Evolutionary conservation across 208 protist species (phyloP), one percentile per base, ranked within the genome.

Genomic region (Crithidia bombi): DNA sequence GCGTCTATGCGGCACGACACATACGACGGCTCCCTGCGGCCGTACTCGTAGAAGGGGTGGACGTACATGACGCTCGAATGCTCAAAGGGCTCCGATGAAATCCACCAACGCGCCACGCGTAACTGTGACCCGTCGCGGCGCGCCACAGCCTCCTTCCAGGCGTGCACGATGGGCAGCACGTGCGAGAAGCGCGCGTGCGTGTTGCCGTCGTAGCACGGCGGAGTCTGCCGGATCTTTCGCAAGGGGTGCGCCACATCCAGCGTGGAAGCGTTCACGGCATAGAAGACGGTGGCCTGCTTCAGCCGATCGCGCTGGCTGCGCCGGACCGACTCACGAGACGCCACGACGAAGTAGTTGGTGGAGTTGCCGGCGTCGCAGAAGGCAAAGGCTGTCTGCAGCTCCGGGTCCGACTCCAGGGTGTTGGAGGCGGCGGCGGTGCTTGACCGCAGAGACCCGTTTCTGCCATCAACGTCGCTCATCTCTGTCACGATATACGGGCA

Each of bases 81-180:
- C 52, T 44, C 61, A 30, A 26, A 56, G 19, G 28, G 26, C 33
- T 56, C 69, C 3, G 61, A 61, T 25, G 44, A 63, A 39, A 63
- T 68, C 69, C 50, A 62, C 69, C 69, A 75, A 12, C 41, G 61
- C 30, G 58, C n/a, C 21, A 75, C 52, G 3, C 58, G 32, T n/a
- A 32, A 12, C 47, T 62, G n/a, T 5, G 61, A 56, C 12, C 25
- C 52, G 61, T 68, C 58, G 28, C n/a, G 12, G 41, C 69, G 36
- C 23, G 47, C 51, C 59, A 75, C 47, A 3, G 52, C 69, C 12
- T 5, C 35, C 32, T 63, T 68, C 51, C 58, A 61, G 17, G 21
- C 52, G 26, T 64, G 52, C 21, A 75, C n/a, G 26, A 64, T 62
- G 14, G 52, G 52, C 41, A 68, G 50, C 61, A 58, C 52, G 44